These are phyloP conservation scores for Kazachstania sp. DNA, from an alignment of 1,139 yeast species.

Conservation along the genomic window DNA sequence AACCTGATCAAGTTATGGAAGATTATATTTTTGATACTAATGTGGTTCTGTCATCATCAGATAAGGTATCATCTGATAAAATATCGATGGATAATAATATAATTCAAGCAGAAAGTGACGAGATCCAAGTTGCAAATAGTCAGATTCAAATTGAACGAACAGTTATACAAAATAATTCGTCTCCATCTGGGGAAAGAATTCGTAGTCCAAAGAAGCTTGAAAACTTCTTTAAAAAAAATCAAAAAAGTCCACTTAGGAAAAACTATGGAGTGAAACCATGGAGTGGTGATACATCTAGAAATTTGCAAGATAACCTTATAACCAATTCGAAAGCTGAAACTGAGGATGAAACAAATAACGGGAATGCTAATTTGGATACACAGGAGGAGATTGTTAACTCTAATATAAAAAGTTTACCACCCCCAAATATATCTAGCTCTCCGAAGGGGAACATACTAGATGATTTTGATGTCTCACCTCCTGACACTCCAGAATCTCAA, in stretches of 20 bases:
- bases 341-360: not conserved
- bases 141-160: not conserved
- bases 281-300: too few species aligned
- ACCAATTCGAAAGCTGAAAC: not conserved
- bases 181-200: slow-evolving; percentile 11
- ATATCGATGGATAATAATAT: not conserved
- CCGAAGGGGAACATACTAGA: not conserved
- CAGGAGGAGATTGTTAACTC: not conserved
- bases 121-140: not conserved
- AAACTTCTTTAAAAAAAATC: slow-evolving; percentile 15
- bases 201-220: slow-evolving; percentile 26
- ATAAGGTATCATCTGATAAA: not conserved
- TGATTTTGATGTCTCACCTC: slow-evolving; percentile 5
- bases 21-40: not conserved
- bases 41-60: not conserved
- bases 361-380: not conserved
- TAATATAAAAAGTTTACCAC: not conserved
- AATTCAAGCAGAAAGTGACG: not conserved
- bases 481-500: slow-evolving; percentile 12
- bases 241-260: slow-evolving; percentile 8
- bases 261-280: not conserved
- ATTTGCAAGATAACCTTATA: slow-evolving; percentile 1
- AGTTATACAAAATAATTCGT: not conserved
- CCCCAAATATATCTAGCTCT: not conserved
- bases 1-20: not conserved